Conservation (phyloP, 139 green algal genomes). For the Chlorella sp. region DNA sequence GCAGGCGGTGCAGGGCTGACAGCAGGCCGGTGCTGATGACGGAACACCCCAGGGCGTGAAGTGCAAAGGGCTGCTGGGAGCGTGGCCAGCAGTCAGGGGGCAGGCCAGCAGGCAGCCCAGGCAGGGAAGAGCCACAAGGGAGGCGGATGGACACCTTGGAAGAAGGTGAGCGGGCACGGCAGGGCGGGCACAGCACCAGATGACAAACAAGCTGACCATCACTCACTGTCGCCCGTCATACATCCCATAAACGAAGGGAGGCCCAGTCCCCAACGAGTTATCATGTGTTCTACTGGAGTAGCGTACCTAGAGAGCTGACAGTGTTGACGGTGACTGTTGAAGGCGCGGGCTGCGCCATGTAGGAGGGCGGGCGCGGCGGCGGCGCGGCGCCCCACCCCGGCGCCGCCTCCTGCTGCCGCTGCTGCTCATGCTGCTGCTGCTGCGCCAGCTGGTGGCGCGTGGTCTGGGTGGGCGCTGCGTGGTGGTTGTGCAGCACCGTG, state of each 20-base stretch:
- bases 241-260: not conserved
- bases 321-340: conserved; percentile 16
- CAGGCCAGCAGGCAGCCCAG: not conserved
- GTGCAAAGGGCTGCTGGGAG: too few species aligned
- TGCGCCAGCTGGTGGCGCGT: conserved; percentile 30
- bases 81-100: not conserved
- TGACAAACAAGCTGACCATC: too few species aligned
- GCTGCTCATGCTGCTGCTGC: conserved; percentile 24
- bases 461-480: not conserved
- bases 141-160: too few species aligned
- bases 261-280: too few species aligned
- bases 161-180: not conserved
- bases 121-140: not conserved
- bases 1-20: not conserved
- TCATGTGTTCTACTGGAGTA: too few species aligned
- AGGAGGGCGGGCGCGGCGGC: not conserved
- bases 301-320: conserved; percentile 12
- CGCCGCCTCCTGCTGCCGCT: not conserved
- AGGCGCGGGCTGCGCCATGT: not conserved
- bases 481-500: conserved; percentile 46
- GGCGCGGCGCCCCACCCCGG: not conserved
- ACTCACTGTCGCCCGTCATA: not conserved
- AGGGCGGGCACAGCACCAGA: not conserved
- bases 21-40: too few species aligned
- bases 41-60: too few species aligned